phyloP scores from a whole-genome alignment of 257 asterid species.

The Penstemon davidsonii region DNA sequence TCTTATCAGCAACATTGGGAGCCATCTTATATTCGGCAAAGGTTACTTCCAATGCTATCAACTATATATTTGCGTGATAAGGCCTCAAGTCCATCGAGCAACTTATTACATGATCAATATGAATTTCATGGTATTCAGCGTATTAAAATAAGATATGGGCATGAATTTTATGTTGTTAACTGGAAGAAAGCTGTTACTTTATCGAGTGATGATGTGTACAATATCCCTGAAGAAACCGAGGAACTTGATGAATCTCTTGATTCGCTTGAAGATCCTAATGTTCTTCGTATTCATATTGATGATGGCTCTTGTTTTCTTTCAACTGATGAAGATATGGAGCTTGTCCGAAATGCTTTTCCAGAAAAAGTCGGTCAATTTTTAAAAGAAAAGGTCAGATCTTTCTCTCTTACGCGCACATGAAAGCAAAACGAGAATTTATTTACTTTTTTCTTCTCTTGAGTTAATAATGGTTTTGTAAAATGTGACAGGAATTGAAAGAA shows the following conservation, averaged over 20 bases:
- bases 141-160: slow-evolving; percentile 68
- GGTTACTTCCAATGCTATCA: slow-evolving; percentile 77
- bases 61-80: slow-evolving; percentile 64
- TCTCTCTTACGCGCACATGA: not conserved
- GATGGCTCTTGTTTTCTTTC: slow-evolving; percentile 58
- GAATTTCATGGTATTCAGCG: slow-evolving; percentile 81
- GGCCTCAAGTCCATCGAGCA: slow-evolving; percentile 49
- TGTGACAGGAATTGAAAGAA: slow-evolving; percentile 66
- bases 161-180: slow-evolving; percentile 60
- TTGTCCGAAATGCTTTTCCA: slow-evolving; percentile 73
- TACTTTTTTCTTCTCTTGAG: not conserved
- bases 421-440: not conserved
- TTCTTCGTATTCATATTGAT: slow-evolving; percentile 48
- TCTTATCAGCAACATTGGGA: slow-evolving; percentile 78
- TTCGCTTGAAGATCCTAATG: slow-evolving; percentile 53
- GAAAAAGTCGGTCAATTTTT: slow-evolving; percentile 54
- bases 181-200: slow-evolving; percentile 64
- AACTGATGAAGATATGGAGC: slow-evolving; percentile 85
- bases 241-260: slow-evolving; percentile 55
- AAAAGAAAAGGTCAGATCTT: slow-evolving; percentile 60
- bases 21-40: slow-evolving; percentile 82
- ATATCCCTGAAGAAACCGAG: slow-evolving; percentile 43
- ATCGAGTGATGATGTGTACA: slow-evolving; percentile 29
- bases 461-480: slow-evolving; percentile 27
- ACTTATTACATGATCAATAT: slow-evolving; percentile 63